Conservation (phyloP, 164 flowering plant species). For the Kingdonia uniflora region DNA sequence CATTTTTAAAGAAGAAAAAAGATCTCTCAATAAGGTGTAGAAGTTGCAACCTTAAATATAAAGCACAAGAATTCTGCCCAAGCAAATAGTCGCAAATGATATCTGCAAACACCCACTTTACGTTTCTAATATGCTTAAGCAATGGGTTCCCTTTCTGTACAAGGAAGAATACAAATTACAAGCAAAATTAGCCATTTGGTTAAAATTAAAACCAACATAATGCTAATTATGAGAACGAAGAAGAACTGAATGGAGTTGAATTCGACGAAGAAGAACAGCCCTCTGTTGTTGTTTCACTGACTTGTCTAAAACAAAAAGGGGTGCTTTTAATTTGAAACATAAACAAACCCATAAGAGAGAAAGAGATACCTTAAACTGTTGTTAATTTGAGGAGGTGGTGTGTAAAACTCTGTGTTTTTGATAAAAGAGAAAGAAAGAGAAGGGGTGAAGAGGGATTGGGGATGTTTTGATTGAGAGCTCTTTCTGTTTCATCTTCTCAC, state of each 20-base stretch:
- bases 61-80: too few species aligned
- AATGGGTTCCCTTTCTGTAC: too few species aligned
- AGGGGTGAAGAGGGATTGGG: slow-evolving; percentile 49
- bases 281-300: slow-evolving; percentile 14
- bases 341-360: background rate
- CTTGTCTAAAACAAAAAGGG: slow-evolving; percentile 22
- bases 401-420: too few species aligned
- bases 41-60: too few species aligned
- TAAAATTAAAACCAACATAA: too few species aligned
- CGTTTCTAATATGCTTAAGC: slow-evolving; percentile 87
- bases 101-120: slow-evolving; percentile 83
- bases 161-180: background rate
- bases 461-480: slow-evolving; percentile 30
- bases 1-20: too few species aligned
- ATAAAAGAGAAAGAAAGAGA: slow-evolving; percentile 63
- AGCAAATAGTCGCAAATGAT: slow-evolving; percentile 71
- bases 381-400: slow-evolving; percentile 52
- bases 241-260: too few species aligned
- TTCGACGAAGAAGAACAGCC: slow-evolving; percentile 15
- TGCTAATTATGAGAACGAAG: too few species aligned
- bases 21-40: too few species aligned
- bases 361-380: slow-evolving; percentile 25
- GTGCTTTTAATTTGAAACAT: background rate
- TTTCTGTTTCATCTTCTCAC: too few species aligned
- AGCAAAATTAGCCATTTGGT: too few species aligned